phyloP scores from a whole-genome alignment of 148 eudicot genomes.

The Limonium bicolor region DNA sequence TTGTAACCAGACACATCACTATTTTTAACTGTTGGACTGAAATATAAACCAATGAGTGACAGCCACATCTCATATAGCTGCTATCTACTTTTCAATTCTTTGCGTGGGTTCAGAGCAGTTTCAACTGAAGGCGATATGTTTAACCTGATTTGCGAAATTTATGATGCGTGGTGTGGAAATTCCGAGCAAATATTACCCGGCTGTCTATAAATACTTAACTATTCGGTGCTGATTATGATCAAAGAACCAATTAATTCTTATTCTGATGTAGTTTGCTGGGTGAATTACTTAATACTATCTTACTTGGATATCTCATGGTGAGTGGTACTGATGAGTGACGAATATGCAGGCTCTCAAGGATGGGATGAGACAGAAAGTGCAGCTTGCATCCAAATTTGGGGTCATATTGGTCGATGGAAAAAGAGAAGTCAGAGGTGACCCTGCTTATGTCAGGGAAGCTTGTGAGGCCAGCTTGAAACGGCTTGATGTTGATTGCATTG shows the following conservation, averaged over 20 bases:
- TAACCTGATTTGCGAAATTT: neutral
- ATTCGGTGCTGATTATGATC: no score
- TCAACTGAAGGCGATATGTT: conserved; percentile 2
- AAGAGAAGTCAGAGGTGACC: neutral
- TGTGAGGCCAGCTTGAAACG: conserved; percentile 13
- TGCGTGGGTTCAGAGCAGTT: neutral
- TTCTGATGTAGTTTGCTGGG: no score
- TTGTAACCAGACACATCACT: no score
- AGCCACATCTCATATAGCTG: neutral
- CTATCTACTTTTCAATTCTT: neutral
- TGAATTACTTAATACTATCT: no score
- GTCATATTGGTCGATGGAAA: neutral
- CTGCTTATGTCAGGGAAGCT: conserved; percentile 5
- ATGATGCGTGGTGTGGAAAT: neutral
- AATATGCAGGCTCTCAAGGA: conserved; percentile 15
- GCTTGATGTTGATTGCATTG: conserved; percentile 6
- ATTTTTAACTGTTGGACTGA: no score
- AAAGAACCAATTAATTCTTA: no score
- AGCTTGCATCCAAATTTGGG: conserved; percentile 6
- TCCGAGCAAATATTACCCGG: no score
- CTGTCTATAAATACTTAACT: no score
- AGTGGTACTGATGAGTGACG: no score
- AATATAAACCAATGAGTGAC: no score
- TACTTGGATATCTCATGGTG: no score
- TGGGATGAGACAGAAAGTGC: conserved; percentile 5